Evolutionary conservation across 129 eudicot species (phyloP).

Genomic region (Pseudognaphalium luteoalbum): DNA sequence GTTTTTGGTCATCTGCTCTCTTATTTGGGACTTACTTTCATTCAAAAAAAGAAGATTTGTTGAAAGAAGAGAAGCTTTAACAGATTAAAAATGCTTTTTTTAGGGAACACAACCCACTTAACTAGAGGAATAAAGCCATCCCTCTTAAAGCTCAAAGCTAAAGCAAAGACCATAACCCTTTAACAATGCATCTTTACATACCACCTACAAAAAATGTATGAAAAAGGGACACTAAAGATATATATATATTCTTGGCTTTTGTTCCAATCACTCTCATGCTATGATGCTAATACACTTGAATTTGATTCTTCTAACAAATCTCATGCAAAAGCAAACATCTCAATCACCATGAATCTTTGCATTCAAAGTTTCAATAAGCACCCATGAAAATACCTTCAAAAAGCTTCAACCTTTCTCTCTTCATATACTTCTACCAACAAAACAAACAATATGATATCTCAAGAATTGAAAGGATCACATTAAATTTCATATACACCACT

Average conservation of each 20-base stretch:
- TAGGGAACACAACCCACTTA: constrained; percentile 64
- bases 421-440: constrained; percentile 31
- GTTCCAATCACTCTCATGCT: neutral
- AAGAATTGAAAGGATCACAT: constrained; percentile 24
- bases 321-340: constrained; percentile 40
- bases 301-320: neutral
- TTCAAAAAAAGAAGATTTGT: constrained; percentile 39
- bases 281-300: neutral
- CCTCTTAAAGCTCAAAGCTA: constrained; percentile 40
- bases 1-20: constrained; percentile 28
- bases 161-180: constrained; percentile 46
- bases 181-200: constrained; percentile 40
- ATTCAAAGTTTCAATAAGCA: constrained; percentile 31
- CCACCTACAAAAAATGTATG: constrained; percentile 48
- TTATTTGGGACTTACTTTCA: constrained; percentile 27
- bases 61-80: constrained; percentile 54
- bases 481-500: constrained; percentile 24
- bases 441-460: constrained; percentile 25
- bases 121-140: constrained; percentile 50
- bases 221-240: constrained; percentile 24
- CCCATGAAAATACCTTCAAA: constrained; percentile 36
- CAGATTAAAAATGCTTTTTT: constrained; percentile 51
- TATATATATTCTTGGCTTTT: neutral
- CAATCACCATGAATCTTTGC: constrained; percentile 40
- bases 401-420: constrained; percentile 33